Conservation (phyloP, 768 basidiomycete genomes). For the Lactarius tabidus region DNA sequence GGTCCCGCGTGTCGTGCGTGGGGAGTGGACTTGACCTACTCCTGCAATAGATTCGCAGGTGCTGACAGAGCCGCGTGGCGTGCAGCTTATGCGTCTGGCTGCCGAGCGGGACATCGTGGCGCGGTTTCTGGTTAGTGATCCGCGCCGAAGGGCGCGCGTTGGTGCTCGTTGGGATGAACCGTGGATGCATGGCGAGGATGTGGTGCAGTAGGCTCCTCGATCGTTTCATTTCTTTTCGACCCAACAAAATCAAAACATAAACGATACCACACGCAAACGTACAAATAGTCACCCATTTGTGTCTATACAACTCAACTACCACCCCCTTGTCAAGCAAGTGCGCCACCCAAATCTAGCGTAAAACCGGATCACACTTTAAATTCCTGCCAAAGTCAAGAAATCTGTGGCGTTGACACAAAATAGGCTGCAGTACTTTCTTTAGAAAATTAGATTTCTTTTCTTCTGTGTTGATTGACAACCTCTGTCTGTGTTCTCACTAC, state of each 20-base stretch:
- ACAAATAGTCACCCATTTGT: background rate
- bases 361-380: background rate
- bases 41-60: constrained; percentile 16
- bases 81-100: constrained; percentile 38
- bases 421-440: background rate
- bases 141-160: constrained; percentile 52
- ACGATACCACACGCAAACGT: background rate
- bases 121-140: constrained; percentile 65
- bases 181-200: constrained; percentile 8
- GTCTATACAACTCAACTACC: no score
- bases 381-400: no score
- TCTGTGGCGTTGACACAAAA: no score
- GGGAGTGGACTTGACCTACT: constrained; percentile 71
- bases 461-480: background rate
- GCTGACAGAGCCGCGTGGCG: constrained; percentile 31
- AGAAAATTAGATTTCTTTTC: background rate
- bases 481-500: background rate
- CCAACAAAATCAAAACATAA: background rate
- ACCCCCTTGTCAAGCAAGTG: no score
- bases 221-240: no score
- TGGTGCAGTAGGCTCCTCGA: no score
- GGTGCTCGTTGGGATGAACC: constrained; percentile 40
- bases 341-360: background rate
- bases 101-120: constrained; percentile 55
- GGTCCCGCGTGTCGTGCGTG: constrained; percentile 76